Percentiles rank a stretch among this genome's conserved stretches.
Conservation (phyloP, 1,284 basidiomycete genomes). For the Ceratobasidium sp. region DNA sequence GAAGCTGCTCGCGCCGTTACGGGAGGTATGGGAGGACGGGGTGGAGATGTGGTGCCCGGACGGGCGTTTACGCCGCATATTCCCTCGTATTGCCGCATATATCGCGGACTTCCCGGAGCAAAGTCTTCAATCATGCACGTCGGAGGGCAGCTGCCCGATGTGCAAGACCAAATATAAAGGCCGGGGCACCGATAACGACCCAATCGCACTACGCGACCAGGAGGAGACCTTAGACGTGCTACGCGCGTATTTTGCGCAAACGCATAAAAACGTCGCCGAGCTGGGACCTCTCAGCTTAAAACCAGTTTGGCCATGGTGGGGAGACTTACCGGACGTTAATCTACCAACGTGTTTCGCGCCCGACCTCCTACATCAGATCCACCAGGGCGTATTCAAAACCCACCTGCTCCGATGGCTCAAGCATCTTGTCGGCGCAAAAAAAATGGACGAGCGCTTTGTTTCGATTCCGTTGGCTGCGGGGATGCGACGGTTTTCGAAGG, state of each 20-base stretch:
- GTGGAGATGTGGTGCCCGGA: constrained; percentile 41
- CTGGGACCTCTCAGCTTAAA: background rate
- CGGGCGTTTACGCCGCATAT: background rate
- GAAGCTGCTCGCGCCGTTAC: background rate
- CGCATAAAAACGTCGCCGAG: background rate
- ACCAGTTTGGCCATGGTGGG: constrained; percentile 39
- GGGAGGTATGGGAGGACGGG: background rate
- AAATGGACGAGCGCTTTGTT: background rate
- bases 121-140: constrained; percentile 5
- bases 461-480: constrained; percentile 1
- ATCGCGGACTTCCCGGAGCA: constrained; percentile 28
- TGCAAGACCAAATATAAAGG: background rate
- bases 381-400: constrained; percentile 42
- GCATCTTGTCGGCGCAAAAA: background rate
- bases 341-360: constrained; percentile 43
- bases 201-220: background rate
- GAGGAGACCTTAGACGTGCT: constrained; percentile 12
- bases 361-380: constrained; percentile 47
- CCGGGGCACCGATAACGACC: background rate
- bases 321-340: constrained; percentile 34
- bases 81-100: constrained; percentile 7
- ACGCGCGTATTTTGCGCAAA: background rate
- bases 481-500: constrained; percentile 11
- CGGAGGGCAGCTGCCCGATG: constrained; percentile 21
- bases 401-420: background rate